These are phyloP conservation scores for Hamamelis virginiana DNA, from an alignment of 164 flowering plant genomes.

Conservation along the genomic window DNA sequence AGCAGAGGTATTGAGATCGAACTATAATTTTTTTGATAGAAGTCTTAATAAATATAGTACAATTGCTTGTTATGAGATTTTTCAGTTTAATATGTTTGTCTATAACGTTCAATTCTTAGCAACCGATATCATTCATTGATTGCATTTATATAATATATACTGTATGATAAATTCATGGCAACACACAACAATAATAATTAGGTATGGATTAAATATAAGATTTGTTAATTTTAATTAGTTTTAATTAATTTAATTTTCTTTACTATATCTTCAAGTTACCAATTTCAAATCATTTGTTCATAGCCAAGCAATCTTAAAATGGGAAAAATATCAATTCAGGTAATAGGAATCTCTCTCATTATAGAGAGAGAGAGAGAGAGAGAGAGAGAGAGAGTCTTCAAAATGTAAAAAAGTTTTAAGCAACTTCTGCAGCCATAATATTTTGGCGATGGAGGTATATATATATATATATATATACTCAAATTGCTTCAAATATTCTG, in stretches of 20 bases:
- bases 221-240: too few relatives aligned
- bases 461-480: too few relatives aligned
- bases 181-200: neutral
- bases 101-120: neutral
- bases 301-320: neutral
- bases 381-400: neutral
- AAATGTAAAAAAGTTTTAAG: too few relatives aligned
- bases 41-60: neutral
- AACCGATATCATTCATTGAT: neutral
- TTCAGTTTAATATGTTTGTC: neutral
- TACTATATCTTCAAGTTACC: neutral
- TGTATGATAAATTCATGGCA: neutral
- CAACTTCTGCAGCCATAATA: too few relatives aligned
- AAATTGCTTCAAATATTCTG: too few relatives aligned
- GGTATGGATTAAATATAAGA: neutral
- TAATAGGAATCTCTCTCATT: neutral
- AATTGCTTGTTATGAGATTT: neutral
- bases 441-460: too few relatives aligned
- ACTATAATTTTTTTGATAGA: too few relatives aligned
- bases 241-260: neutral
- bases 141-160: too few relatives aligned
- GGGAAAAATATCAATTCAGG: neutral
- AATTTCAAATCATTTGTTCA: neutral
- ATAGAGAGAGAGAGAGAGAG: neutral
- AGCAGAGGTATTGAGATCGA: too few relatives aligned